Evolutionary conservation across 768 basidiomycete species (phyloP).

Genomic region (Leccinum ochraceum): DNA sequence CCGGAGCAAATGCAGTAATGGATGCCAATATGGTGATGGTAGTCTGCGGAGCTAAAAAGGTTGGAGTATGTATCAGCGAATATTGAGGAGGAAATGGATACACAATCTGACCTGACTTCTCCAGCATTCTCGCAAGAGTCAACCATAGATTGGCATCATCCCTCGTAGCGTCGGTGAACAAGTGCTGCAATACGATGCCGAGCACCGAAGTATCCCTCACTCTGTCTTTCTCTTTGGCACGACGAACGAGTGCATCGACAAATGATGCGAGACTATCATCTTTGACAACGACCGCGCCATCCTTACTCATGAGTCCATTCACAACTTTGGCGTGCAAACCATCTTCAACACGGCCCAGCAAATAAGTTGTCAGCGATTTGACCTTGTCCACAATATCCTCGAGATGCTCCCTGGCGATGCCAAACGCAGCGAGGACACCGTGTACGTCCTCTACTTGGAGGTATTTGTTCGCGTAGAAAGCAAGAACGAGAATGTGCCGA

Average conservation of each 20-base stretch:
- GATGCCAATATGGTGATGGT: conserved; percentile 66
- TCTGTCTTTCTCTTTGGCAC: conserved; percentile 41
- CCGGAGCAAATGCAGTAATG: conserved; percentile 61
- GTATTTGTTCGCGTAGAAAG: conserved; percentile 63
- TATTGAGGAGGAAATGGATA: not conserved
- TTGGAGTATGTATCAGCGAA: not conserved
- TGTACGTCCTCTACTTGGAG: conserved; percentile 49
- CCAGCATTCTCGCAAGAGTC: conserved; percentile 59
- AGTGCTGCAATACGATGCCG: conserved; percentile 56
- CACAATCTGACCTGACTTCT: conserved; percentile 54
- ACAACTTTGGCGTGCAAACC: conserved; percentile 51
- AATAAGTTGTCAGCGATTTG: conserved; percentile 60
- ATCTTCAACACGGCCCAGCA: conserved; percentile 49
- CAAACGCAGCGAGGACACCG: conserved; percentile 48
- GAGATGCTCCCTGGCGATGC: conserved; percentile 28
- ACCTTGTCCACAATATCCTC: conserved; percentile 43
- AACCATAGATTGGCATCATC: conserved; percentile 81
- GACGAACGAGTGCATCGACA: conserved; percentile 34
- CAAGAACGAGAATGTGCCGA: conserved; percentile 65
- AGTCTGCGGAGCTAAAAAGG: conserved; percentile 61
- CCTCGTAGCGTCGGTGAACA: conserved; percentile 57
- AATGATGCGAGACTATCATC: conserved; percentile 31
- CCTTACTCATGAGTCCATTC: conserved; percentile 34
- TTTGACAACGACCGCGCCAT: conserved; percentile 17
- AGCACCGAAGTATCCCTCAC: conserved; percentile 62